Conservation (phyloP, 176 grass and related monocot species). For the Zizania latifolia region DNA sequence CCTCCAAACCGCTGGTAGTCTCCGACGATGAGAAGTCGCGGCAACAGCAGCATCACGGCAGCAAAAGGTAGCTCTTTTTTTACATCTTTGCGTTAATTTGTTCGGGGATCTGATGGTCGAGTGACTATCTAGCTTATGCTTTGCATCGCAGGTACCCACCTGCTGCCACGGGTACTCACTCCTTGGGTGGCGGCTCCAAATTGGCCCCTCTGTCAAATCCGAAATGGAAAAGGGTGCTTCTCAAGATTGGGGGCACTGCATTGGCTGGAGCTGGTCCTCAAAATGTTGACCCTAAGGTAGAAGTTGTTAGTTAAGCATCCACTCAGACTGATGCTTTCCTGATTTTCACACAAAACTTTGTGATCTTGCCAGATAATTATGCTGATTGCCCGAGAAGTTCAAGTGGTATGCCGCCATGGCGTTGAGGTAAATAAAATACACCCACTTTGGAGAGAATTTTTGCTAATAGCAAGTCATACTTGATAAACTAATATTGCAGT, state of each 20-base stretch:
- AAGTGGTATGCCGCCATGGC: constrained; percentile 62
- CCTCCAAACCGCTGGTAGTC: constrained; percentile 27
- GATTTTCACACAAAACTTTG: constrained; percentile 6
- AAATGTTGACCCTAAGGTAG: constrained; percentile 94
- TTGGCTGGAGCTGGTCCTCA: constrained; percentile 47
- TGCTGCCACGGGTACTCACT: constrained; percentile 27
- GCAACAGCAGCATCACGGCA: constrained; percentile 40
- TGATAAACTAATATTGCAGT: constrained; percentile 6
- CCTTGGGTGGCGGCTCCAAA: constrained; percentile 27
- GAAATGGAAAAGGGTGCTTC: constrained; percentile 86
- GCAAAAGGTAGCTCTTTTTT: constrained; percentile 45
- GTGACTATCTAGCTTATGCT: constrained; percentile 6
- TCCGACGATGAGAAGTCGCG: constrained; percentile 31
- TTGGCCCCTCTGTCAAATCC: constrained; percentile 36
- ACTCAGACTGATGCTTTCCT: neutral
- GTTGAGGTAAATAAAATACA: constrained; percentile 52
- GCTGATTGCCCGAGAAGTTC: constrained; percentile 92
- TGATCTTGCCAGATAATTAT: constrained; percentile 57
- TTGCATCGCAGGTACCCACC: constrained; percentile 39
- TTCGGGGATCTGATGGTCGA: constrained; percentile 6
- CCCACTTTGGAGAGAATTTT: neutral
- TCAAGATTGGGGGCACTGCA: constrained; percentile 72
- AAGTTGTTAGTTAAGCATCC: neutral
- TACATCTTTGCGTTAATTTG: constrained; percentile 8
- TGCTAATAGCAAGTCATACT: neutral